These are phyloP conservation scores for Polytrichum formosum DNA, from an alignment of 225 moss, liverwort and hornwort species.

Conservation along the genomic window DNA sequence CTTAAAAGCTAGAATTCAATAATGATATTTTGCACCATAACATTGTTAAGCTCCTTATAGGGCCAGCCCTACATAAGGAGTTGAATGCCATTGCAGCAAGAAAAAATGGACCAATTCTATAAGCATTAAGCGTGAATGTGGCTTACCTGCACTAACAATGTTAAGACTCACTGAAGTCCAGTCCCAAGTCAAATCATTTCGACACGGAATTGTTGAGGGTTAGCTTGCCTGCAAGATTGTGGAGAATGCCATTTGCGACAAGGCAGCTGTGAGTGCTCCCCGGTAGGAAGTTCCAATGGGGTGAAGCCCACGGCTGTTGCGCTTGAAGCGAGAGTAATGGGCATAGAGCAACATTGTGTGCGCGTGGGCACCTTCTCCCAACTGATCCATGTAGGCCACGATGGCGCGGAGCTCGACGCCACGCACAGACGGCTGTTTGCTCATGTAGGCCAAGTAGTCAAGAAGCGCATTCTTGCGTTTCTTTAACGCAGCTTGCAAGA, in stretches of 20 bases:
- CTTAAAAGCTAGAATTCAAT: conserved; percentile 29
- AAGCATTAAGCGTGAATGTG: too few species aligned
- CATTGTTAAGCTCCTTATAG: too few species aligned
- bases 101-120: too few species aligned
- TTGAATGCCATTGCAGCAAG: too few species aligned
- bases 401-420: conserved; percentile 68
- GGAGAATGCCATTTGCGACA: conserved; percentile 92
- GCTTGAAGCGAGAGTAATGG: conserved; percentile 73
- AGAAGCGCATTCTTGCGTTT: conserved; percentile 67
- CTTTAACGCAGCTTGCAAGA: conserved; percentile 47
- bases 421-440: conserved; percentile 63
- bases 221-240: conserved; percentile 67
- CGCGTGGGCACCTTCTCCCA: conserved; percentile 79
- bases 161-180: too few species aligned
- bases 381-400: conserved; percentile 46
- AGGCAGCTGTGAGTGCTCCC: conserved; percentile 83
- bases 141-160: too few species aligned
- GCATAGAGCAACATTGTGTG: conserved; percentile 75
- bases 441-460: conserved; percentile 64
- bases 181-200: too few species aligned
- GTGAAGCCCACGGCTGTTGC: conserved; percentile 60
- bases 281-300: conserved; percentile 83
- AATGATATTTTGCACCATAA: too few species aligned
- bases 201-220: too few species aligned
- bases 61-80: too few species aligned